Percentiles rank a stretch among this genome's conserved stretches.
Conservation (phyloP, 495 filamentous ascomycete genomes). For the Neurospora discreta region DNA sequence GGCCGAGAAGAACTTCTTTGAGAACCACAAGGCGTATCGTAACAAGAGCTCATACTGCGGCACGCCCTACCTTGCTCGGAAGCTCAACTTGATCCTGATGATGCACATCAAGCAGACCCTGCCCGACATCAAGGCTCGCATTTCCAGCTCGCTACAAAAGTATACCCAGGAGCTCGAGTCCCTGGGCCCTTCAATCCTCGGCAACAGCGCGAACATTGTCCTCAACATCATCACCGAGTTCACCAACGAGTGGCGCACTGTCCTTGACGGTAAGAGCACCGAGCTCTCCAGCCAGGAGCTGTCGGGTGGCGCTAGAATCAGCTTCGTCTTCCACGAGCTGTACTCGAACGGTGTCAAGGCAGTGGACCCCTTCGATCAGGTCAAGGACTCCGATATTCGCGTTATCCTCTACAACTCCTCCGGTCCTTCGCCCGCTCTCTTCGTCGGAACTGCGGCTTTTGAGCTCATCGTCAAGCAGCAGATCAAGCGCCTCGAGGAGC, state of each 20-base stretch:
- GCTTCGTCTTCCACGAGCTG: slow-evolving; percentile 97
- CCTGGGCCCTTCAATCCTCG: slow-evolving; percentile 90
- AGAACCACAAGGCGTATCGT: slow-evolving; percentile 94
- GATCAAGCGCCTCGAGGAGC: slow-evolving; percentile 93
- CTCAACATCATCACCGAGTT: slow-evolving; percentile 99
- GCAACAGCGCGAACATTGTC: slow-evolving; percentile 91
- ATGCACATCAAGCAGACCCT: slow-evolving; percentile 99
- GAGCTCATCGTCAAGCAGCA: slow-evolving; percentile 98
- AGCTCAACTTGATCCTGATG: slow-evolving; percentile 98
- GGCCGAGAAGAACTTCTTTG: slow-evolving; percentile 93
- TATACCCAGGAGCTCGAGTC: slow-evolving; percentile 71
- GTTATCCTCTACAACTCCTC: slow-evolving; percentile 98
- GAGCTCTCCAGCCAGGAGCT: slow-evolving; percentile 90
- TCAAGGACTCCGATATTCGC: slow-evolving; percentile 96
- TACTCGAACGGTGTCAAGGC: slow-evolving; percentile 98
- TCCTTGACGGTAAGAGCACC: slow-evolving; percentile 91
- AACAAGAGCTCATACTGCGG: slow-evolving; percentile 99
- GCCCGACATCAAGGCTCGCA: slow-evolving; percentile 95
- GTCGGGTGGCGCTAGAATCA: slow-evolving; percentile 95
- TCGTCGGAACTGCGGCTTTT: slow-evolving; percentile 95
- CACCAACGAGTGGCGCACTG: slow-evolving; percentile 90
- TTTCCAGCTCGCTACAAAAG: slow-evolving; percentile 83
- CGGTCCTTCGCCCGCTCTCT: slow-evolving; percentile 90
- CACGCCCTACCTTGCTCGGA: slow-evolving; percentile 91
- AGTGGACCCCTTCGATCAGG: slow-evolving; percentile 91